Conservation (phyloP, 306 rosid species). For the Vicia villosa region DNA sequence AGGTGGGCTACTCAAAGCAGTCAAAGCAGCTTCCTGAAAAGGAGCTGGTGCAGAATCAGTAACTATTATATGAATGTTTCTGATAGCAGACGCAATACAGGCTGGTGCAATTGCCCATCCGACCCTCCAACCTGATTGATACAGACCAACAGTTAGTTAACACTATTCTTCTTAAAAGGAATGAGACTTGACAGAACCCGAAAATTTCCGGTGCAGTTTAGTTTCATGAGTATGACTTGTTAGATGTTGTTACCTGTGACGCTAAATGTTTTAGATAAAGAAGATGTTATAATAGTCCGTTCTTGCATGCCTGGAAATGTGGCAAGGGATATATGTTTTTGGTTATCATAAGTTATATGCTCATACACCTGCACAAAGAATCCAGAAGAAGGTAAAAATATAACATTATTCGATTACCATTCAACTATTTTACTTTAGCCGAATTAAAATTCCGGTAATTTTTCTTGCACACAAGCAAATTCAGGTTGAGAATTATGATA, state of each 20-base stretch:
- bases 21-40: conserved; percentile 89
- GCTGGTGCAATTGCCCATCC: conserved; percentile 98
- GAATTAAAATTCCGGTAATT: conserved; percentile 3
- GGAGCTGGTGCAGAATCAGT: conserved; percentile 91
- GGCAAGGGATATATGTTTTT: conserved; percentile 76
- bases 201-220: conserved; percentile 6
- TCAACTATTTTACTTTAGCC: neutral
- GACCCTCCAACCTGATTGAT: conserved; percentile 81
- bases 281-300: conserved; percentile 80
- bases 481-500: conserved; percentile 10
- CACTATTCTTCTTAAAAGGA: conserved; percentile 14
- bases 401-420: neutral
- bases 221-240: conserved; percentile 44
- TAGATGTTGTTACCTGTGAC: conserved; percentile 94
- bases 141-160: conserved; percentile 26
- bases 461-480: conserved; percentile 10
- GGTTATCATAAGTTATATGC: conserved; percentile 60
- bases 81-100: conserved; percentile 67
- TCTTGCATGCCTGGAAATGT: conserved; percentile 79
- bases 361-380: conserved; percentile 66
- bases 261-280: conserved; percentile 77
- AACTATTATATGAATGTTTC: conserved; percentile 66
- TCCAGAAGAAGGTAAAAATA: conserved; percentile 18
- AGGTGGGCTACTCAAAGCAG: conserved; percentile 68
- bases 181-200: neutral